These are phyloP conservation scores for Psilocybe tampanensis DNA, from an alignment of 768 basidiomycete genomes.

Conservation along the genomic window DNA sequence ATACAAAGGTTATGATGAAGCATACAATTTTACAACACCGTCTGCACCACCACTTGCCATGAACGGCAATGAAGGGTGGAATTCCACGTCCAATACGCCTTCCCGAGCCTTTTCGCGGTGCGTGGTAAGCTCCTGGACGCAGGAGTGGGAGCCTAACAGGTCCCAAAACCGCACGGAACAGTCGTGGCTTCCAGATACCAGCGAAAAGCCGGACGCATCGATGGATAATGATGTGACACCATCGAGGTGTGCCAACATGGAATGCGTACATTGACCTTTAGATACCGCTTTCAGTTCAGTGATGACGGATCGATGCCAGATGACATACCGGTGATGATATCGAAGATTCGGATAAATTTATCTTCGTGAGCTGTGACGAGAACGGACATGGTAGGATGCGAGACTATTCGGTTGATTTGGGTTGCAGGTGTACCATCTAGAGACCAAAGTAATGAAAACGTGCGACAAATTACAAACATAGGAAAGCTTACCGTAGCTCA, in stretches of 20 bases:
- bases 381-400: conserved; percentile 88
- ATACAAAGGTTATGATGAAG: conserved; percentile 64
- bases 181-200: conserved; percentile 92
- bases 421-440: conserved; percentile 74
- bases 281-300: conserved; percentile 5
- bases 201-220: conserved; percentile 82
- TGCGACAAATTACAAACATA: not conserved
- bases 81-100: conserved; percentile 87
- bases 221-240: conserved; percentile 91
- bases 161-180: conserved; percentile 97
- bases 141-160: conserved; percentile 74
- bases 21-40: conserved; percentile 90
- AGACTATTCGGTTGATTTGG: conserved; percentile 84
- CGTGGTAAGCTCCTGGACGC: conserved; percentile 86
- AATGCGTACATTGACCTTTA: conserved; percentile 83
- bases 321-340: conserved; percentile 73
- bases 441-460: conserved; percentile 4
- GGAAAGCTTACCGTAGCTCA: conserved; percentile 51
- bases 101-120: conserved; percentile 91
- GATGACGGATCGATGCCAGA: not conserved
- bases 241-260: conserved; percentile 89
- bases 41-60: conserved; percentile 97
- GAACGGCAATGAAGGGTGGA: conserved; percentile 81
- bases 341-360: conserved; percentile 89
- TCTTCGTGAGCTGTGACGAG: conserved; percentile 94